phyloP scores from a whole-genome alignment of 805 yeast species.

The Sugiyamaella smithiae region DNA sequence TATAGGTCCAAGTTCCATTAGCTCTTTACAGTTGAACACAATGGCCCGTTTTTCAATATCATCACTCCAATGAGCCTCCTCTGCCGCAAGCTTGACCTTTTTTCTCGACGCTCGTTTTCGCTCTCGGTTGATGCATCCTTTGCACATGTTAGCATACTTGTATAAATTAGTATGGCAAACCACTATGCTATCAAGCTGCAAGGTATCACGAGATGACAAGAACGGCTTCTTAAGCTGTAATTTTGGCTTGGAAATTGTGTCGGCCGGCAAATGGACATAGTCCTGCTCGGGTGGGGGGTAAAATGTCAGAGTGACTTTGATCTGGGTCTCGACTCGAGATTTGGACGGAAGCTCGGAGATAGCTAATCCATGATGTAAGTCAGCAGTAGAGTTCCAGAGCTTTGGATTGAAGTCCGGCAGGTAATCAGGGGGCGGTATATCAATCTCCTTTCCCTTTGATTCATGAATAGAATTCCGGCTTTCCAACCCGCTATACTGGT shows the following conservation, averaged over 20 bases:
- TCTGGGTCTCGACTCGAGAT: slow-evolving; percentile 95
- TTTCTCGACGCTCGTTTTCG: slow-evolving; percentile 91
- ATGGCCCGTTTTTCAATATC: slow-evolving; percentile 75
- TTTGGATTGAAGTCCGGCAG: slow-evolving; percentile 18
- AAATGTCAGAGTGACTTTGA: slow-evolving; percentile 65
- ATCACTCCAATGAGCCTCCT: slow-evolving; percentile 79
- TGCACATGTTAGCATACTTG: slow-evolving; percentile 71
- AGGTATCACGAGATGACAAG: slow-evolving; percentile 27
- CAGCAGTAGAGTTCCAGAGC: slow-evolving; percentile 17
- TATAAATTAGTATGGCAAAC: slow-evolving; percentile 47
- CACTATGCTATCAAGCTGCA: slow-evolving; percentile 72
- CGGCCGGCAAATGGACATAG: slow-evolving; percentile 77
- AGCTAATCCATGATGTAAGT: slow-evolving; percentile 16
- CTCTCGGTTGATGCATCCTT: slow-evolving; percentile 88
- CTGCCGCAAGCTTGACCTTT: slow-evolving; percentile 69
- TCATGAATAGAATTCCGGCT: not conserved
- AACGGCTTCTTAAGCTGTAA: slow-evolving; percentile 52
- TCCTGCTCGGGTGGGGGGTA: slow-evolving; percentile 76
- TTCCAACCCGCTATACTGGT: not conserved
- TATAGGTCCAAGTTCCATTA: slow-evolving; percentile 54
- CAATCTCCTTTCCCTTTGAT: not conserved
- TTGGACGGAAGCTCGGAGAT: slow-evolving; percentile 68
- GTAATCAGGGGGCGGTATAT: slow-evolving; percentile 6
- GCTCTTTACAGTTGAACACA: slow-evolving; percentile 87
- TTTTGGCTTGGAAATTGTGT: slow-evolving; percentile 83